phyloP scores from a whole-genome alignment of 2,329 filamentous ascomycete genomes.

The Hypocreales sp. region DNA sequence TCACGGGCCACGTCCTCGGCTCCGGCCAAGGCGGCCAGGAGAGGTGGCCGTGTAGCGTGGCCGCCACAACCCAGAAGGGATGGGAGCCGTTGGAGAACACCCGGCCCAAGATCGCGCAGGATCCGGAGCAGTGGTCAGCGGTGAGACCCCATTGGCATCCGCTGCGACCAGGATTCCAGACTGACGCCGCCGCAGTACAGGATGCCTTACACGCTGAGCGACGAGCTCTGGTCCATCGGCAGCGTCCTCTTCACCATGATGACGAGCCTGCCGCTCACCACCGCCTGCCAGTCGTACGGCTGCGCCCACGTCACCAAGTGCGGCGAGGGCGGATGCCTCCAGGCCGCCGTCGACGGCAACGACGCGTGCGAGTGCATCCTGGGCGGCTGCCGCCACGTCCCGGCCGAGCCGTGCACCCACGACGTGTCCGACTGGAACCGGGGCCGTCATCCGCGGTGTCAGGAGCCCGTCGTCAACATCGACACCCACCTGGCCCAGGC shows the following conservation, averaged over 20 bases:
- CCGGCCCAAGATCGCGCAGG: constrained; percentile 2
- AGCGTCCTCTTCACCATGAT: constrained; percentile 26
- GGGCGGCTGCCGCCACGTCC: constrained; percentile 10
- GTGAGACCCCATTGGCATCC: too few relatives aligned
- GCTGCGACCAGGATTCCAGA: too few relatives aligned
- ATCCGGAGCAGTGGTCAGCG: too few relatives aligned
- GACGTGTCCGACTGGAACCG: constrained; percentile 2
- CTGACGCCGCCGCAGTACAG: constrained; percentile 12
- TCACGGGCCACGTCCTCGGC: constrained; percentile 19
- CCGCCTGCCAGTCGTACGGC: constrained; percentile 7
- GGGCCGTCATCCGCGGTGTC: constrained; percentile 8
- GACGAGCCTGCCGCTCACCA: constrained; percentile 10
- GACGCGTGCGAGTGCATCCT: constrained; percentile 8
- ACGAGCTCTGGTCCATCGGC: constrained; percentile 23
- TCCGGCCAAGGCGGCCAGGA: not conserved
- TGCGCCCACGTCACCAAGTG: constrained; percentile 16
- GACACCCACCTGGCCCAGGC: constrained; percentile 11
- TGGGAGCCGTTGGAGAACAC: constrained; percentile 3
- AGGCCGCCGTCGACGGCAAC: constrained; percentile 4
- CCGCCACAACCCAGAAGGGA: constrained; percentile 6
- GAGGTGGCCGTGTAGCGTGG: constrained; percentile 2
- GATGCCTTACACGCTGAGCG: constrained; percentile 18
- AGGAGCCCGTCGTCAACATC: constrained; percentile 12
- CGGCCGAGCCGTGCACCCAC: constrained; percentile 4
- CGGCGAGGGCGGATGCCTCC: constrained; percentile 10